phyloP scores from a whole-genome alignment of 2,329 filamentous ascomycete genomes.

The Chrysoporthe deuterocubensis region DNA sequence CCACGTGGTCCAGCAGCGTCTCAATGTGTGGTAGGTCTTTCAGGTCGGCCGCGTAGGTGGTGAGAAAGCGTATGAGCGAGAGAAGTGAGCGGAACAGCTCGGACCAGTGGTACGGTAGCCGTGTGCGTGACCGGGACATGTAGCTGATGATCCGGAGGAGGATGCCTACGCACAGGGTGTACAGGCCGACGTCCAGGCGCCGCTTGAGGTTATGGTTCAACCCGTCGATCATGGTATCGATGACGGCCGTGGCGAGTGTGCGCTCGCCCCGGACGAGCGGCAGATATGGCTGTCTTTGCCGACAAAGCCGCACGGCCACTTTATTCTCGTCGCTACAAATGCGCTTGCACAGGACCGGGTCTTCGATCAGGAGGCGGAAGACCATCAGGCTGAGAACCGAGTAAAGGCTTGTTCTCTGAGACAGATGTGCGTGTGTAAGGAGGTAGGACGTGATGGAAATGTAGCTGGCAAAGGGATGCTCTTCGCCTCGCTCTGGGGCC shows the following conservation, averaged over 20 bases:
- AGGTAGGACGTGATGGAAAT: slow-evolving; percentile 91
- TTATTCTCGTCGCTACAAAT: slow-evolving; percentile 82
- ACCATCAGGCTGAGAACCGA: slow-evolving; percentile 84
- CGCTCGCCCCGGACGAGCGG: slow-evolving; percentile 75
- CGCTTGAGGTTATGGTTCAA: slow-evolving; percentile 92
- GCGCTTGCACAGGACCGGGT: slow-evolving; percentile 78
- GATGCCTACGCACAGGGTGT: slow-evolving; percentile 80
- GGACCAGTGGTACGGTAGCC: slow-evolving; percentile 90
- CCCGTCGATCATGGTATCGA: slow-evolving; percentile 88
- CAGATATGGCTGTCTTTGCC: slow-evolving; percentile 85
- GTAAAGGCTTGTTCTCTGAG: slow-evolving; percentile 77
- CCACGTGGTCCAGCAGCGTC: slow-evolving; percentile 74
- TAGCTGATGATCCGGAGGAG: slow-evolving; percentile 83
- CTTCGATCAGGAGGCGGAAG: slow-evolving; percentile 84
- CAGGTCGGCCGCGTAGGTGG: slow-evolving; percentile 81
- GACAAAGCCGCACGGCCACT: slow-evolving; percentile 77
- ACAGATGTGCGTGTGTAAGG: slow-evolving; percentile 89
- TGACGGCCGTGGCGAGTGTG: slow-evolving; percentile 72
- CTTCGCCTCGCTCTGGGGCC: slow-evolving; percentile 64
- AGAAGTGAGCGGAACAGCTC: slow-evolving; percentile 91
- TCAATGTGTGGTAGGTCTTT: slow-evolving; percentile 70
- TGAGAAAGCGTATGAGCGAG: slow-evolving; percentile 86
- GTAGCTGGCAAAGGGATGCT: slow-evolving; percentile 79
- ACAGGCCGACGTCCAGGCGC: slow-evolving; percentile 82
- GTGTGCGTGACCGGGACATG: slow-evolving; percentile 79